Conservation (phyloP, 768 basidiomycete genomes). For the Termitomyces sp. region DNA sequence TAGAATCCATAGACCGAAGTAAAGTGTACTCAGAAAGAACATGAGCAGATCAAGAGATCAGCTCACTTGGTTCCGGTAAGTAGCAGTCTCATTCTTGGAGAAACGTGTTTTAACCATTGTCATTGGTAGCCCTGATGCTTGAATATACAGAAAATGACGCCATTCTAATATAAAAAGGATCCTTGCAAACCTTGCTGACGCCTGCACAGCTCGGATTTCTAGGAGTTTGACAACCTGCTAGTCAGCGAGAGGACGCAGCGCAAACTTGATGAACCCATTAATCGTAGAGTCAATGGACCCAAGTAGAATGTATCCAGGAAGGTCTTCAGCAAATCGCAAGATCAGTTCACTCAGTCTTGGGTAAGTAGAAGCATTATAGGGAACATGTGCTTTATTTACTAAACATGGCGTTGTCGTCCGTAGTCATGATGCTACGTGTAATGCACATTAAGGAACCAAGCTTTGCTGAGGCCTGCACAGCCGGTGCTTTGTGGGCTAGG, state of each 20-base stretch:
- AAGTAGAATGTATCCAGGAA: not conserved
- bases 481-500: not conserved
- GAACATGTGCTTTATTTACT: too few species aligned
- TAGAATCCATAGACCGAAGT: not conserved
- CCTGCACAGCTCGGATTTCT: not conserved
- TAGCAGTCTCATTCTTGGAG: too few species aligned
- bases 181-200: not conserved
- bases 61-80: too few species aligned
- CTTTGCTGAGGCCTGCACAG: not conserved
- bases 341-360: not conserved
- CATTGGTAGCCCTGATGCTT: too few species aligned
- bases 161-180: not conserved
- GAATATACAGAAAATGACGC: not conserved
- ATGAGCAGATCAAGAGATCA: not conserved
- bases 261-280: constrained; percentile 14
- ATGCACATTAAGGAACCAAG: not conserved
- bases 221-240: constrained; percentile 5
- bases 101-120: too few species aligned
- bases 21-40: too few species aligned
- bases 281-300: not conserved
- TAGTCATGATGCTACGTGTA: too few species aligned
- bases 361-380: not conserved
- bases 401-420: too few species aligned
- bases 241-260: constrained; percentile 5
- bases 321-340: not conserved